Evolutionary conservation across 345 rosid species (phyloP).

Genomic region (Linum trigynum): DNA sequence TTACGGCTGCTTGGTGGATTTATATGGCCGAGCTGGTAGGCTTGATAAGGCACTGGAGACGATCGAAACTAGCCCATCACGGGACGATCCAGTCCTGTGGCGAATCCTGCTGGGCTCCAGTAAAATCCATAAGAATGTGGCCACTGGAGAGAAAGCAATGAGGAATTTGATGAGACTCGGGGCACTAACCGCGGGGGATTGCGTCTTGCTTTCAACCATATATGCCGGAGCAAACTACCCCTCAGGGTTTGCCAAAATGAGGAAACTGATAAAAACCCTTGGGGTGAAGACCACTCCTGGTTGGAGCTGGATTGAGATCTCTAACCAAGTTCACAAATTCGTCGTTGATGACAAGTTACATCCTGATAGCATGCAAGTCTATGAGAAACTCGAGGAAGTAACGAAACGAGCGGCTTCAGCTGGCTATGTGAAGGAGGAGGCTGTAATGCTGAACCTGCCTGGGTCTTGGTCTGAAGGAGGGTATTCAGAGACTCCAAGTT

Average conservation of each 20-base stretch:
- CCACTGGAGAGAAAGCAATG: conserved; percentile 38
- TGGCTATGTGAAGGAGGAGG: conserved; percentile 32
- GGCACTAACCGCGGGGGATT: conserved; percentile 45
- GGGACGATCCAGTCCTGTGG: conserved; percentile 39
- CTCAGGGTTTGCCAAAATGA: conserved; percentile 37
- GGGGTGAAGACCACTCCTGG: conserved; percentile 35
- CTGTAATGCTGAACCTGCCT: neutral
- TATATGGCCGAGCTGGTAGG: conserved; percentile 53
- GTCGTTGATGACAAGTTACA: conserved; percentile 25
- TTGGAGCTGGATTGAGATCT: conserved; percentile 60
- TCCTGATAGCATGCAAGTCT: conserved; percentile 7
- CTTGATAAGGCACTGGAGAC: conserved; percentile 40
- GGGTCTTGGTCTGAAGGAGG: conserved; percentile 23
- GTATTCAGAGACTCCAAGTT: conserved; percentile 15
- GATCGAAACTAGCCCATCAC: conserved; percentile 18
- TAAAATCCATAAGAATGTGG: conserved; percentile 35
- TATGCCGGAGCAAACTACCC: conserved; percentile 29
- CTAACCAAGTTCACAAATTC: conserved; percentile 39
- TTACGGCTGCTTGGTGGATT: conserved; percentile 59
- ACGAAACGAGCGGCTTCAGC: conserved; percentile 15
- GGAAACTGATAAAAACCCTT: conserved; percentile 39
- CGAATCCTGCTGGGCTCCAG: conserved; percentile 50
- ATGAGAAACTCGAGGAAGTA: conserved; percentile 23
- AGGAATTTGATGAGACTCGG: conserved; percentile 27
- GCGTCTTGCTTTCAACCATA: conserved; percentile 36